A percentile compares a stretch with the other conserved stretches of the same genome.
phyloP scores from a whole-genome alignment of 208 protist species.

The Herpetomonas samuelpessoai region DNA sequence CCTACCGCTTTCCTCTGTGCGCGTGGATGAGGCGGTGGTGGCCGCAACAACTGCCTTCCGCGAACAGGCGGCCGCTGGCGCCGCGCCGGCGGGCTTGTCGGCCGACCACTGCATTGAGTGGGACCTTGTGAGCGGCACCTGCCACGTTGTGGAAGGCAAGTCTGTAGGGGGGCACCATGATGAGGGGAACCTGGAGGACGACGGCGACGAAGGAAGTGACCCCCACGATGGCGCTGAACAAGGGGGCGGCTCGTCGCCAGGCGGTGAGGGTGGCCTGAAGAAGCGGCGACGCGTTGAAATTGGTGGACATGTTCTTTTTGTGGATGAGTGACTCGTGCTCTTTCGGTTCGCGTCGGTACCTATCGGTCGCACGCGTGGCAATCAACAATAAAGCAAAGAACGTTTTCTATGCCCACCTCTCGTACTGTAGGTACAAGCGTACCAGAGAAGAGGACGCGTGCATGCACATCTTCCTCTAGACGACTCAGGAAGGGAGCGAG shows the following conservation, averaged over 20 bases:
- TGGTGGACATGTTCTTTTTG: slow-evolving; percentile 56
- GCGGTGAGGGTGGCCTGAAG: slow-evolving; percentile 4
- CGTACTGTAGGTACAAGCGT: too few relatives aligned
- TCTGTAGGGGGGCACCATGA: neutral
- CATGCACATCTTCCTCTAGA: too few relatives aligned
- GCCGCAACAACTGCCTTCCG: slow-evolving; percentile 22
- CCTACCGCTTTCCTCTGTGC: slow-evolving; percentile 29
- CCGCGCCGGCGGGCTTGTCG: neutral
- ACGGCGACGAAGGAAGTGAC: neutral
- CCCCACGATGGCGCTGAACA: neutral
- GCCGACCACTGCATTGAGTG: slow-evolving; percentile 7
- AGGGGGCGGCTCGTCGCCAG: neutral
- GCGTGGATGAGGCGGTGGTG: slow-evolving; percentile 41
- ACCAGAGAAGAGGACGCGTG: too few relatives aligned
- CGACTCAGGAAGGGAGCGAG: too few relatives aligned
- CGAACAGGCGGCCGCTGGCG: slow-evolving; percentile 5
- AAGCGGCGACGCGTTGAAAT: slow-evolving; percentile 57
- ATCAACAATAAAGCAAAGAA: too few relatives aligned
- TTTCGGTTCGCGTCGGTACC: too few relatives aligned
- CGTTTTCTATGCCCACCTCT: too few relatives aligned
- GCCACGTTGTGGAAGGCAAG: slow-evolving; percentile 2
- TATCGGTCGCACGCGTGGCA: too few relatives aligned
- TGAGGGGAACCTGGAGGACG: neutral
- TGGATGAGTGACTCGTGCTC: slow-evolving; percentile 32
- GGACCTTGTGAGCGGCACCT: neutral